Evolutionary conservation across 139 green algal genomes (phyloP), one percentile per base, ranked within the genome.

Genomic region (Yamagishiella unicocca): DNA sequence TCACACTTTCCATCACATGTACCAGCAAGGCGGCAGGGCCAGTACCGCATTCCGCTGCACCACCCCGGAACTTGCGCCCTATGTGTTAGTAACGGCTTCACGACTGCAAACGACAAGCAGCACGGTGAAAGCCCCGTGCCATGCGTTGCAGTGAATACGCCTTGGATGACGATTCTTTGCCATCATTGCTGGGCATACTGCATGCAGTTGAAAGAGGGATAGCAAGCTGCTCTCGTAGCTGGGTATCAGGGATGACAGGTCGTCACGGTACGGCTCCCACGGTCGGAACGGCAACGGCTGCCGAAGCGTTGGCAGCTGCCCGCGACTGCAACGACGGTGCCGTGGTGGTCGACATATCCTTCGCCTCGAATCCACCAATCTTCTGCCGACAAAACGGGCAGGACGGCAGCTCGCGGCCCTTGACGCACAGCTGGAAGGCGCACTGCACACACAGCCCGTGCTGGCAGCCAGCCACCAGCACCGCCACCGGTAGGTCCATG

Each of bases 381-480:
- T 91, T 90, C 80, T 94, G 87, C 43, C 91, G 71, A 64, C 85
- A 90, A 43, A 94, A 94, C 0, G 91, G 91, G 61, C 91, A 94
- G 35, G 72, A 81, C 22, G 91, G 89, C 74, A 90, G 86, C 61
- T 90, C 89, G 24, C 87, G 84, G 24, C 89, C 89, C 87, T 92
- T 94, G 46, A 90, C 84, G 46, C 89, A 92, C 45, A 94, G 84
- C 89, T 94, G 87, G 87, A 91, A 94, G 2, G 91, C 91, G 74
- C 91, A 94, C 87, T 91, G 89, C 79, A 94, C 77, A 54, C 91
- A 94, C 87, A 92, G 83, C 2, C 79, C 88, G 35, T 94, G 91
- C 42, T 90, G 87, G 83, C 91, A 94, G 31, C 83, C 73, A 19
- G 79, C 72, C 9, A 94, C 89, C 53, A 78, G 76, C 21, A 94